These are phyloP conservation scores for Cicer arietinum DNA, from an alignment of 306 rosid species.

Conservation along the genomic window DNA sequence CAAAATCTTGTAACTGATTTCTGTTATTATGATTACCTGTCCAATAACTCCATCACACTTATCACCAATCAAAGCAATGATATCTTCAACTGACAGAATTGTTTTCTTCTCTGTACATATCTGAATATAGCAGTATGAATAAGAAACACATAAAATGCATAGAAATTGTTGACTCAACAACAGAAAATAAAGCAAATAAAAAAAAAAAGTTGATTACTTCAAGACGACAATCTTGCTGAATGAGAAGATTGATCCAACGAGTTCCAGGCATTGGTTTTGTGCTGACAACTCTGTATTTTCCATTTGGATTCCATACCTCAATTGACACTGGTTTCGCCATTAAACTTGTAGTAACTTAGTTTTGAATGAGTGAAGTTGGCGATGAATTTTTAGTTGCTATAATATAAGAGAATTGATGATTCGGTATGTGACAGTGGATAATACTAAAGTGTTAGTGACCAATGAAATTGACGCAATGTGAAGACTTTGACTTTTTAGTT, in stretches of 20 bases:
- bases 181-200: neutral
- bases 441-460: neutral
- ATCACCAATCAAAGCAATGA: constrained; percentile 85
- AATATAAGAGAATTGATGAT: neutral
- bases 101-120: constrained; percentile 96
- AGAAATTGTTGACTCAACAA: neutral
- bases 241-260: constrained; percentile 95
- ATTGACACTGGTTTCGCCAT: constrained; percentile 93
- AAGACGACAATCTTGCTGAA: constrained; percentile 87
- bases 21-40: constrained; percentile 58
- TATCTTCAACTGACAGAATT: constrained; percentile 90
- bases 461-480: neutral
- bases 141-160: neutral
- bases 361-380: neutral
- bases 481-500: constrained; percentile 24
- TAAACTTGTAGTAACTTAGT: neutral
- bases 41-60: constrained; percentile 98
- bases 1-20: neutral
- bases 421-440: constrained; percentile 37
- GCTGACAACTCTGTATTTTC: constrained; percentile 95
- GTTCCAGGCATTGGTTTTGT: constrained; percentile 98
- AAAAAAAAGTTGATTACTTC: constrained; percentile 61
- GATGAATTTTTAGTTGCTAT: neutral
- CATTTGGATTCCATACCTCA: constrained; percentile 94
- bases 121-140: constrained; percentile 42